phyloP scores from a whole-genome alignment of 176 grass and related monocot genomes.

The Carex kokanica region DNA sequence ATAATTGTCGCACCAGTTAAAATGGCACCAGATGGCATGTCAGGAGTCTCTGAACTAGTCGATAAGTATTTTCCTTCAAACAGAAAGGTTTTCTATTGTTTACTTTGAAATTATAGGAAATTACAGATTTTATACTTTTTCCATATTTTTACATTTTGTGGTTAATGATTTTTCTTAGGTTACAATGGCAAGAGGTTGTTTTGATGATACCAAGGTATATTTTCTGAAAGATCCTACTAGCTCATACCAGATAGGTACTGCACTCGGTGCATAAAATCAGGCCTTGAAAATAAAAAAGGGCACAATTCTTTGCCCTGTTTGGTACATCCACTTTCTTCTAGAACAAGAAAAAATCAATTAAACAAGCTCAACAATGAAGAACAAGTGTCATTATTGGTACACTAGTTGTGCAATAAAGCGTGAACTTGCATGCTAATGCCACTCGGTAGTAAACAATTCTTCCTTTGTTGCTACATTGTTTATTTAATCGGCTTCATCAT shows the following conservation, averaged over 20 bases:
- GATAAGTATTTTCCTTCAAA: conserved; percentile 64
- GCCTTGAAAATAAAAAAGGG: background rate
- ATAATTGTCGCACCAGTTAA: conserved; percentile 76
- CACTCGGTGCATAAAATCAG: background rate
- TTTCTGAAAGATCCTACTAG: background rate
- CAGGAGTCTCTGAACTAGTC: conserved; percentile 74
- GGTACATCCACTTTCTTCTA: background rate
- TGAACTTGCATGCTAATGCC: background rate
- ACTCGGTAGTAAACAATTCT: background rate
- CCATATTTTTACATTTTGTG: background rate
- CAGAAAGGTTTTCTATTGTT: conserved; percentile 57
- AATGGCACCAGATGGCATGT: conserved; percentile 78
- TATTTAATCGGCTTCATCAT: background rate
- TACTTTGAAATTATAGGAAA: background rate
- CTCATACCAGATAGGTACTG: background rate
- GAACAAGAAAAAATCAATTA: background rate
- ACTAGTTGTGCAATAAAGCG: background rate
- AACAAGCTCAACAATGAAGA: background rate
- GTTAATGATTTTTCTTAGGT: conserved; percentile 45
- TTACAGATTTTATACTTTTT: background rate
- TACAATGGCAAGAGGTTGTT: conserved; percentile 71
- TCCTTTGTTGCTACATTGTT: background rate
- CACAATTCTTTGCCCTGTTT: background rate
- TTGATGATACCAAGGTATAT: conserved; percentile 94
- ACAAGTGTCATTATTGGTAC: background rate